A percentile compares a stretch with the other conserved stretches of the same genome.
Evolutionary conservation across 2,329 filamentous ascomycete genomes (phyloP).

Genomic region (Aspergillus sp.): DNA sequence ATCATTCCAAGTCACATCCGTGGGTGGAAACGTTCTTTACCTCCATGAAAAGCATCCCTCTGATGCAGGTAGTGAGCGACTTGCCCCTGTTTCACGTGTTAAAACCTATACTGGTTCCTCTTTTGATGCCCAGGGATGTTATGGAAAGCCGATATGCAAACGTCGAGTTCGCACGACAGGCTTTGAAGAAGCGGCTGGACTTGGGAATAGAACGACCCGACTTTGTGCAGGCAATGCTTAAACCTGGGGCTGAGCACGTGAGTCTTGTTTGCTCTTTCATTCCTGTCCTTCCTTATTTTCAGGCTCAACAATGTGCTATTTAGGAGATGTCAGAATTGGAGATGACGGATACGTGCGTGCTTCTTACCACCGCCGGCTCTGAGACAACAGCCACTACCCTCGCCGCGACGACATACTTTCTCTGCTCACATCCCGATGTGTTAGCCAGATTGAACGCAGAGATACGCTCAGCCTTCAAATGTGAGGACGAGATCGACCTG

Average conservation of each 20-base stretch:
- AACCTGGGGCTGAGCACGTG: no score
- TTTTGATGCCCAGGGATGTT: no score
- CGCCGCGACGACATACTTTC: background rate
- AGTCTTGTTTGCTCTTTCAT: no score
- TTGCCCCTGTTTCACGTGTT: background rate
- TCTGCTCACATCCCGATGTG: background rate
- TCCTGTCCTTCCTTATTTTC: background rate
- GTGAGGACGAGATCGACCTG: background rate
- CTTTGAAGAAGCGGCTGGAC: no score
- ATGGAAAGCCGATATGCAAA: no score
- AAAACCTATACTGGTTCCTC: no score
- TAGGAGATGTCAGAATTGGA: no score
- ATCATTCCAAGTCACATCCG: background rate
- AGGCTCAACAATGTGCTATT: background rate
- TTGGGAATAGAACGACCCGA: no score
- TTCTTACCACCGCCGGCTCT: background rate
- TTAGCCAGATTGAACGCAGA: background rate
- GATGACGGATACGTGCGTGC: background rate
- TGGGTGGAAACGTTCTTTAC: background rate
- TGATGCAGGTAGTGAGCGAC: background rate
- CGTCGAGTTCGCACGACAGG: no score
- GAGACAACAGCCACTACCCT: background rate
- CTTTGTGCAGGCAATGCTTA: no score
- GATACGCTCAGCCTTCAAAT: background rate
- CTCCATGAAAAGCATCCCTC: background rate